Base-by-base conservation (phyloP, 1,139 yeast genomes). In the Zygosaccharomyces sapae region DNA sequence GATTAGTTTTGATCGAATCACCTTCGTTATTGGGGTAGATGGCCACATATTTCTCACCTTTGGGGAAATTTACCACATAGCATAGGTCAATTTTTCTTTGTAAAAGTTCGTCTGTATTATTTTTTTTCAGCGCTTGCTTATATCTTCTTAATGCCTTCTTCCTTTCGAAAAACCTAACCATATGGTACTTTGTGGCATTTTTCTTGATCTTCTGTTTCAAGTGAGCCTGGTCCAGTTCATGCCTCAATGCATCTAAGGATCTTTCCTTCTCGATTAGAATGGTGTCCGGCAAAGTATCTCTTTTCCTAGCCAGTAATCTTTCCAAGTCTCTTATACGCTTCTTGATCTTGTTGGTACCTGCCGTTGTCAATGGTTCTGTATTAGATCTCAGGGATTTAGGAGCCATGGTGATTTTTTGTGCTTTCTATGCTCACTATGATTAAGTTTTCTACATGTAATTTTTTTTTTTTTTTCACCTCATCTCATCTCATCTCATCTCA, bases 91-190 rank as follows among this genome's bases (percentile, higher is more conserved):
- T 70, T 61, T 83, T 85, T 43, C 81, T 74, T 53, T 68, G 67
- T 43, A 85, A 67, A 1, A 48, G 51, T 2, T 59, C 59, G 25
- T 58, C 51, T 5, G 54, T 57, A 10, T 62, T 62, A 24, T 59
- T 54, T 10, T 67, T 70, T 49, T 79, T 83, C 51, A 71, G 70
- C 1, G 83, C 80, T 55, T 82, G 82, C 54, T 83, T 84, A 59
- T 88, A 79, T 53, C 74, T 79, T 59, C 97, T 75, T 29, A 78
- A 61, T 1, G 97, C 95, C 75, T 92, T 94, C 70, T 90, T 88
- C 59, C 77, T 78, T 66, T 92, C 98, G 54, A 92, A 87, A 62
- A 94, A 92, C 55, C 94, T 76, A 42, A 92, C 92, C 94, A 89
- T 90, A 62, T 88, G 97, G 66, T 94, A 92, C 67, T 83, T 86